Conservation (phyloP, 352 stramenopile species). For the Pythium biforme region DNA sequence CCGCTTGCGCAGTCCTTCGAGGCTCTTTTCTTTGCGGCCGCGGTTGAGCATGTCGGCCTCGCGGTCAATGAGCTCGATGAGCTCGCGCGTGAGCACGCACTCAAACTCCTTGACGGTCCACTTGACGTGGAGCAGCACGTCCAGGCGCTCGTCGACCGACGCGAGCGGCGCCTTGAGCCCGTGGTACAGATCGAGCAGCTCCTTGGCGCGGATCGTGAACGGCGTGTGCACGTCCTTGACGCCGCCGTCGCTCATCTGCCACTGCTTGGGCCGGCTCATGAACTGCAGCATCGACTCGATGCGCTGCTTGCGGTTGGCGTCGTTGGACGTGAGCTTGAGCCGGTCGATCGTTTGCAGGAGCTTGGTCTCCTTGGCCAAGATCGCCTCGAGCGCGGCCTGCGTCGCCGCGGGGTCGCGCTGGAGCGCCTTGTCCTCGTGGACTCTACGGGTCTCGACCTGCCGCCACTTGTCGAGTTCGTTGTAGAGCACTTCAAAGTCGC, state of each 20-base stretch:
- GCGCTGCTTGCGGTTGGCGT: conserved; percentile 80
- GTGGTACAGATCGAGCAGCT: conserved; percentile 88
- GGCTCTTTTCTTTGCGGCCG: conserved; percentile 69
- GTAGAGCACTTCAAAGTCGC: conserved; percentile 91
- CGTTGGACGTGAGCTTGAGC: conserved; percentile 80
- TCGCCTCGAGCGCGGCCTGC: conserved; percentile 49
- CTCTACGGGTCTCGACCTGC: conserved; percentile 79
- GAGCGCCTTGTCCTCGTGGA: conserved; percentile 44
- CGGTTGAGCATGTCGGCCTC: conserved; percentile 92
- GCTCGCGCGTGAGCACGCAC: conserved; percentile 83
- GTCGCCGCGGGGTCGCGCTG: conserved; percentile 23
- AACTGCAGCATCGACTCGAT: conserved; percentile 87
- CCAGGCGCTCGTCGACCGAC: conserved; percentile 83
- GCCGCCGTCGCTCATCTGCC: conserved; percentile 90
- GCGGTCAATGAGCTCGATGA: conserved; percentile 91
- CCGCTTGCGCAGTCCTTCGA: conserved; percentile 85
- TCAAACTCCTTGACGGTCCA: conserved; percentile 93
- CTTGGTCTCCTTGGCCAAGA: conserved; percentile 83
- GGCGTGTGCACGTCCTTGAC: conserved; percentile 90
- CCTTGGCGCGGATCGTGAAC: conserved; percentile 83
- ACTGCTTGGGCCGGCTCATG: conserved; percentile 89
- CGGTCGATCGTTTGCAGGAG: conserved; percentile 88
- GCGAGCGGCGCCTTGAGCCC: conserved; percentile 54
- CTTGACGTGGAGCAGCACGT: conserved; percentile 92
- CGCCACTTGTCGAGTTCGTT: conserved; percentile 94